Evolutionary conservation across 495 filamentous ascomycete species (phyloP).

Genomic region (Annulohypoxylon stygium): DNA sequence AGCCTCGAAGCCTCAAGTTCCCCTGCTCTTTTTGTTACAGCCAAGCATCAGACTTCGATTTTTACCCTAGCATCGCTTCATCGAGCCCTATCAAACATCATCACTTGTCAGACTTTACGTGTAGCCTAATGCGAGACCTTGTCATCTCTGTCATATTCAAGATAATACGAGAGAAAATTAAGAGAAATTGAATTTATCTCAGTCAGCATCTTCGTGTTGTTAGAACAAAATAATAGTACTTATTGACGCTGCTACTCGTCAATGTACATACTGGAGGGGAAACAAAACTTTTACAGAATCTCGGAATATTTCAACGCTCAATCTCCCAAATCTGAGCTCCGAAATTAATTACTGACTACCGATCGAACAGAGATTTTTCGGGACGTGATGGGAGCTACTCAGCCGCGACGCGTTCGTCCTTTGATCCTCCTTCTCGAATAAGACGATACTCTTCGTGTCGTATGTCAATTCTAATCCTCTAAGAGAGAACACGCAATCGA

Average conservation of each 20-base stretch:
- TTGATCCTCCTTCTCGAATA: constrained; percentile 31
- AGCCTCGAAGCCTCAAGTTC: constrained; percentile 31
- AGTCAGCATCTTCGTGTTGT: no score
- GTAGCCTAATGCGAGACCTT: constrained; percentile 3
- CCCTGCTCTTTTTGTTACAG: constrained; percentile 28
- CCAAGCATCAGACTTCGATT: constrained; percentile 21
- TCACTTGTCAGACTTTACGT: neutral
- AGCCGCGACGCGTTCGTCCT: constrained; percentile 24
- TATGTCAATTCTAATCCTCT: constrained; percentile 24
- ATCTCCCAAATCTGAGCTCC: neutral
- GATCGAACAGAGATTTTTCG: neutral
- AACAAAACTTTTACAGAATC: neutral
- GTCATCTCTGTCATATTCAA: neutral
- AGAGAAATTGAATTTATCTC: no score
- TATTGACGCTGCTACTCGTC: neutral
- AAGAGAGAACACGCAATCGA: constrained; percentile 13
- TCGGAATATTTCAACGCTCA: neutral
- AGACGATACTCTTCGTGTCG: constrained; percentile 28
- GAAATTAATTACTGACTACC: neutral
- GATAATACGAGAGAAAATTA: neutral
- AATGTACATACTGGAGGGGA: neutral
- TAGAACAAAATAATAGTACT: neutral
- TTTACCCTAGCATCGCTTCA: neutral
- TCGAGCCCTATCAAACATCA: constrained; percentile 14
- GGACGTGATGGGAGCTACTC: constrained; percentile 20